Conservation (phyloP, 1,284 basidiomycete species). For the Lentinus polychrous region DNA sequence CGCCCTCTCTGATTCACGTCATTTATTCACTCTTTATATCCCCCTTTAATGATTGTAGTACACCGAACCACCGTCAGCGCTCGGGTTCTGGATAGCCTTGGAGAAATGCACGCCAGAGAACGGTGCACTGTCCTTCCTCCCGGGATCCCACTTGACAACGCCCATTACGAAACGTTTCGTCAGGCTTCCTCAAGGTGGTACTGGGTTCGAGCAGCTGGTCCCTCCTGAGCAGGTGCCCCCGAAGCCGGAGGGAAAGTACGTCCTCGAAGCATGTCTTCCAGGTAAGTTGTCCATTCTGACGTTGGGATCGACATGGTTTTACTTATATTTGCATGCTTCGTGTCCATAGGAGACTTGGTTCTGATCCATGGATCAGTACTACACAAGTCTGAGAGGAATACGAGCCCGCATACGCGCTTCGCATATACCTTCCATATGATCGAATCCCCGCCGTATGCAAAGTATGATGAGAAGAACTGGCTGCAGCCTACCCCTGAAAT, state of each 20-base stretch:
- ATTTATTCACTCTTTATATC: neutral
- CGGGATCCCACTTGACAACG: constrained; percentile 78
- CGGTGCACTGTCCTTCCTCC: constrained; percentile 87
- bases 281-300: constrained; percentile 37
- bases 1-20: neutral
- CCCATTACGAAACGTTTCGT: constrained; percentile 81
- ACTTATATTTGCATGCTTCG: neutral
- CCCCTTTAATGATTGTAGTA: constrained; percentile 46
- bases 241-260: constrained; percentile 48
- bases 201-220: constrained; percentile 67
- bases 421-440: constrained; percentile 96
- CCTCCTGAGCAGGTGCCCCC: constrained; percentile 36
- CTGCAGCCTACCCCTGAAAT: constrained; percentile 76
- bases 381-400: constrained; percentile 85
- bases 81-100: constrained; percentile 95
- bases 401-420: constrained; percentile 65
- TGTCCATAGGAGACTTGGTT: constrained; percentile 65
- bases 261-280: constrained; percentile 69
- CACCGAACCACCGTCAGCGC: constrained; percentile 83
- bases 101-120: constrained; percentile 82
- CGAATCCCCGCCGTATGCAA: constrained; percentile 56
- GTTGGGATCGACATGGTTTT: neutral
- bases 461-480: constrained; percentile 81
- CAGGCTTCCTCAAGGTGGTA: constrained; percentile 64
- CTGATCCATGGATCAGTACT: constrained; percentile 87